A percentile compares a stretch with the other conserved stretches of the same genome.
Conservation (phyloP, 768 basidiomycete species). For the Boletellus sp. region DNA sequence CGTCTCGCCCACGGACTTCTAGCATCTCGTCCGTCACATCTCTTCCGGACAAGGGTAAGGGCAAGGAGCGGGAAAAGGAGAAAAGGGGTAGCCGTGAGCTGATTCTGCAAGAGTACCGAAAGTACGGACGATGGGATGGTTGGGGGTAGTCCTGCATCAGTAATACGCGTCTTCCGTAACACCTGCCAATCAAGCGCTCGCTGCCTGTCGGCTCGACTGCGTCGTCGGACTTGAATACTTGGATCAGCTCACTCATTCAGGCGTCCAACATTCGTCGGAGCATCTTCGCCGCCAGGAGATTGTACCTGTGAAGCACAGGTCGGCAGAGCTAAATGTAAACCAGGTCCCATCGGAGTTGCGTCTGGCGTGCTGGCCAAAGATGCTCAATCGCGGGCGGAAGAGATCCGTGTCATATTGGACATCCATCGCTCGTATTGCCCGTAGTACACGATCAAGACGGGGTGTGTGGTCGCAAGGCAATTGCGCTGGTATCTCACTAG, state of each 20-base stretch:
- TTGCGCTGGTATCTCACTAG: no score
- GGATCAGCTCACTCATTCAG: background rate
- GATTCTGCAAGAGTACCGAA: conserved; percentile 68
- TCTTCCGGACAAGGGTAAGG: conserved; percentile 51
- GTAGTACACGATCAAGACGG: conserved; percentile 94
- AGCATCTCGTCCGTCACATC: conserved; percentile 51
- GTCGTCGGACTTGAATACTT: no score
- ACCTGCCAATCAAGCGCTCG: no score
- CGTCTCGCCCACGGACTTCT: conserved; percentile 46
- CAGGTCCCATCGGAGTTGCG: conserved; percentile 31
- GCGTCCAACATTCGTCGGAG: conserved; percentile 27
- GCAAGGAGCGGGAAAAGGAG: conserved; percentile 51
- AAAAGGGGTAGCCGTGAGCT: conserved; percentile 63
- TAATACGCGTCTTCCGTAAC: no score
- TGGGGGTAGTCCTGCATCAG: conserved; percentile 49
- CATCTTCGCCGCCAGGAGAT: conserved; percentile 21
- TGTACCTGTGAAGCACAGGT: conserved; percentile 55
- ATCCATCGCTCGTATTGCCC: conserved; percentile 83
- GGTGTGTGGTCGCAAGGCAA: no score
- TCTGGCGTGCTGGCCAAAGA: conserved; percentile 41
- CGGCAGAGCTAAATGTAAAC: conserved; percentile 30
- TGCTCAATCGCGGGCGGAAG: conserved; percentile 85
- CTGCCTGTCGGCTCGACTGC: no score
- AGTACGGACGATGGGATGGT: conserved; percentile 87
- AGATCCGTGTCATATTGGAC: conserved; percentile 80